Conservation (phyloP, 805 yeast species). For the Hanseniaspora guilliermondii region DNA sequence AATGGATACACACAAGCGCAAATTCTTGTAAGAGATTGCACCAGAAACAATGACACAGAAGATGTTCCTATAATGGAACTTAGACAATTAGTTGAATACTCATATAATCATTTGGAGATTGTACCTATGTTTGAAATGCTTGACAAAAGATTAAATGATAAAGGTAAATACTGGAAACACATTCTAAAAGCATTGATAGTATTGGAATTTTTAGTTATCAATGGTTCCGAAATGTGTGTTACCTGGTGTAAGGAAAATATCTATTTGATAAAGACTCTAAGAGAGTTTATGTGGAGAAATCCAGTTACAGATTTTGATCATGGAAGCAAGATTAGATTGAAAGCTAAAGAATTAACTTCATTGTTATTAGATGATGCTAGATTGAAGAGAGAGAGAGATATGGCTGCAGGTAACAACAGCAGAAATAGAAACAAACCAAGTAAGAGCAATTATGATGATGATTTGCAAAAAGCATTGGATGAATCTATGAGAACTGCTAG, state of each 20-base stretch:
- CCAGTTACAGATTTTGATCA: slow-evolving; percentile 61
- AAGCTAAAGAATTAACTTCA: slow-evolving; percentile 79
- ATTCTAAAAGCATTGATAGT: slow-evolving; percentile 83
- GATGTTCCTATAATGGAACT: slow-evolving; percentile 74
- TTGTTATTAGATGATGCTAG: slow-evolving; percentile 62
- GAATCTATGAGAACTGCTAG: slow-evolving; percentile 71
- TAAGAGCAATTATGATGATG: slow-evolving; percentile 47
- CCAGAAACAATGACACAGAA: slow-evolving; percentile 63
- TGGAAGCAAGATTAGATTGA: slow-evolving; percentile 76
- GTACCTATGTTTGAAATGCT: slow-evolving; percentile 88
- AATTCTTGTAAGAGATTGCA: slow-evolving; percentile 80
- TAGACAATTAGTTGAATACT: slow-evolving; percentile 69
- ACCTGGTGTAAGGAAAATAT: slow-evolving; percentile 84
- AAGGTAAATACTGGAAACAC: slow-evolving; percentile 95
- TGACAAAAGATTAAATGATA: slow-evolving; percentile 82
- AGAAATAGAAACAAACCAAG: slow-evolving; percentile 23
- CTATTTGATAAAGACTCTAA: slow-evolving; percentile 74
- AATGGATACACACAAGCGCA: slow-evolving; percentile 82
- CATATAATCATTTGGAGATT: slow-evolving; percentile 61
- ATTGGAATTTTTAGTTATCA: slow-evolving; percentile 74
- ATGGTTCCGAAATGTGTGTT: slow-evolving; percentile 80
- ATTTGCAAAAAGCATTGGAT: slow-evolving; percentile 66
- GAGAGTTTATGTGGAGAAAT: slow-evolving; percentile 78
- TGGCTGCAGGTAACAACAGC: slow-evolving; percentile 27
- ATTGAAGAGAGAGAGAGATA: slow-evolving; percentile 53